Base-by-base conservation (phyloP, 2,329 filamentous ascomycete species). In the Fusarium sarcochroum region DNA sequence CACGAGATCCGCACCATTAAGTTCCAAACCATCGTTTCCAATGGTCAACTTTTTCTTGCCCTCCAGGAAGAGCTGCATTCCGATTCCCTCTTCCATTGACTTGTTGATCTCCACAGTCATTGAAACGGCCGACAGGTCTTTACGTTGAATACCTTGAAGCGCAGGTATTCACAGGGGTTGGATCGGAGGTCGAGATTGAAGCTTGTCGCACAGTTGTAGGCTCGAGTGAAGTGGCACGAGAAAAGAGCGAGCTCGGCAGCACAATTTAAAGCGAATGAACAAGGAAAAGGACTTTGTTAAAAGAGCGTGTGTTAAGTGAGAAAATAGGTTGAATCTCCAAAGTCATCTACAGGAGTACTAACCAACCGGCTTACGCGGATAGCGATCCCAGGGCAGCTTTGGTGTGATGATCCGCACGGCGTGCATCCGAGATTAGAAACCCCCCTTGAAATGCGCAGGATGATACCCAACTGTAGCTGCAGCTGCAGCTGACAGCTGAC, bases 31-130 rank as follows among this genome's bases (percentile, higher is more conserved):
- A 38, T 76, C 72, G 7, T 69, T 68, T 27, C 74, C 73, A 58
- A 79, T 75, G 13, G 73, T 78, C 60, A 81, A 63, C 41, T 74
- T 75, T 63, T 72, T 76, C 58, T 75, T 74, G 44, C 65, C 76
- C 47, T 74, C 75, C 25, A 81, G 66, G 9, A 63, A 50, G n/a
- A 80, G 70, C 38, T 67, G 71, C 71, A 73, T 69, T 44, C 73
- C 76, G 53, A 73, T 59, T 13, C 61, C 63, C 5, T 63, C 70
- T 10, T 76, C 73, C 65, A 72, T 69, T 46, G 59, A 53, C 38
- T 25, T 50, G 41, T 66, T 56, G 40, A 57, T 56, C 10, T 58
- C 61, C 35, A 53, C 73, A 34, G 45, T 17, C 40, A 57, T 58
- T 50, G n/a, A 10, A 37, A 8, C 41, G 13, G 56, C 52, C 17